Base-by-base conservation (phyloP, 148 eudicot genomes). In the Salicornia ramosissima region DNA sequence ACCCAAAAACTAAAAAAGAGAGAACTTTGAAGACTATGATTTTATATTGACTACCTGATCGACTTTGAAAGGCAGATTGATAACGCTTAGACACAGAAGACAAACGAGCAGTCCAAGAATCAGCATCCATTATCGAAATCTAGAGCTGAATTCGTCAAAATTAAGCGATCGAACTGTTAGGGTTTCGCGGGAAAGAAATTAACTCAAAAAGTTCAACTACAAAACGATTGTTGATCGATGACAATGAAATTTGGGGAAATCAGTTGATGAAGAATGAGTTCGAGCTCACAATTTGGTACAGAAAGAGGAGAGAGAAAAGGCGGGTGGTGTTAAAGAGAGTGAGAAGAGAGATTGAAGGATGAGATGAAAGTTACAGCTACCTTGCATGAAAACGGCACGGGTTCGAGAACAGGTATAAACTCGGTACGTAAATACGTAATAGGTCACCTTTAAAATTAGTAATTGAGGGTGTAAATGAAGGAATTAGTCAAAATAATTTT, bases 81-180 rank as follows among this genome's bases (percentile, higher is more conserved):
- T 86, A 85, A n/a, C 95, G 84, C 71, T 80, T 88, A 25, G 98
- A 85, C 22, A 92, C 84, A 22, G 86, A 81, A 74, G 90, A 86
- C 2, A 90, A 74, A 52, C 92, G 92, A 76, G 86, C 81, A 72
- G 76, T 82, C 98, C 98, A 93, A 11, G 92, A 90, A 86, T 84
- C 90, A 68, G 84, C 79, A 55, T 93, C 96, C 98, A 93, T 92
- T 36, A 60, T 68, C 29, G 28, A 54, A 21, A 72, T 42, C 18
- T 3, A 42, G 55, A 74, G 47, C 1, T 12, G 40, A 42, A 62
- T 3, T 12, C 19, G 57, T 64, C 24, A 61, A 49, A 65, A 67
- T 46, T 9, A 70, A 50, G 3, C 4, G n/a, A 63, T 40, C 31
- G 70, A 75, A 66, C 61, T 45, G 26, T 30, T 70, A 64, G 83